phyloP scores from a whole-genome alignment of 192 early-diverging fungal species.

The Backusella morwellensis region DNA sequence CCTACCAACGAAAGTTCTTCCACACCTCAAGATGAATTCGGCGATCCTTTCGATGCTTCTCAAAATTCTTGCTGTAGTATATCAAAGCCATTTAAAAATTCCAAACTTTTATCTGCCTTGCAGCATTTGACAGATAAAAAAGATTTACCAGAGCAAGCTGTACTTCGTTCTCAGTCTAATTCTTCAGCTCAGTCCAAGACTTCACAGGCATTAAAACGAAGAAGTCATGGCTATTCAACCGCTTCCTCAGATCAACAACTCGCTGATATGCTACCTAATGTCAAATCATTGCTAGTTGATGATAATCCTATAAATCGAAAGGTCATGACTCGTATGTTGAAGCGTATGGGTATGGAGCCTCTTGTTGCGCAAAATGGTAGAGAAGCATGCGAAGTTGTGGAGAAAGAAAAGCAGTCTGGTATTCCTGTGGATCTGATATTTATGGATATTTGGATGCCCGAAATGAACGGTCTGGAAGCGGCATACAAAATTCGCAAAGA shows the following conservation, averaged over 20 bases:
- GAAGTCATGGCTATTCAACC: too few relatives aligned
- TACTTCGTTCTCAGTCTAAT: not conserved
- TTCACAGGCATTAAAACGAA: not conserved
- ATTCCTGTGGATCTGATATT: conserved; percentile 27
- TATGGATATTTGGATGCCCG: conserved; percentile 53
- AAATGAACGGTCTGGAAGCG: conserved; percentile 47
- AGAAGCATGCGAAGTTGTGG: conserved; percentile 25
- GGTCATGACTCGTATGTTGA: conserved; percentile 54
- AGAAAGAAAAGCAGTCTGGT: not conserved
- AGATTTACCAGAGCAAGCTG: not conserved
- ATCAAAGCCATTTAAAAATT: conserved; percentile 25
- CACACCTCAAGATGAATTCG: not conserved
- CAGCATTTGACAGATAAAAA: not conserved
- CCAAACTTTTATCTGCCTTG: conserved; percentile 10
- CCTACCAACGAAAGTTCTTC: not conserved
- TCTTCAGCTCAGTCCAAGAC: not conserved
- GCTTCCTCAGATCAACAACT: not conserved
- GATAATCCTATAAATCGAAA: conserved; percentile 76
- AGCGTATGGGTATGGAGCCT: conserved; percentile 19
- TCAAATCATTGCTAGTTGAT: conserved; percentile 56
- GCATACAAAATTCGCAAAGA: conserved; percentile 32
- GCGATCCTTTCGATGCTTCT: not conserved
- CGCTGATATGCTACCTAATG: not conserved
- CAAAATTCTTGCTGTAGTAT: not conserved
- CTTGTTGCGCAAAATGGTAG: conserved; percentile 29